phyloP scores from a whole-genome alignment of 2,329 filamentous ascomycete species.

The Exophiala sp. region DNA sequence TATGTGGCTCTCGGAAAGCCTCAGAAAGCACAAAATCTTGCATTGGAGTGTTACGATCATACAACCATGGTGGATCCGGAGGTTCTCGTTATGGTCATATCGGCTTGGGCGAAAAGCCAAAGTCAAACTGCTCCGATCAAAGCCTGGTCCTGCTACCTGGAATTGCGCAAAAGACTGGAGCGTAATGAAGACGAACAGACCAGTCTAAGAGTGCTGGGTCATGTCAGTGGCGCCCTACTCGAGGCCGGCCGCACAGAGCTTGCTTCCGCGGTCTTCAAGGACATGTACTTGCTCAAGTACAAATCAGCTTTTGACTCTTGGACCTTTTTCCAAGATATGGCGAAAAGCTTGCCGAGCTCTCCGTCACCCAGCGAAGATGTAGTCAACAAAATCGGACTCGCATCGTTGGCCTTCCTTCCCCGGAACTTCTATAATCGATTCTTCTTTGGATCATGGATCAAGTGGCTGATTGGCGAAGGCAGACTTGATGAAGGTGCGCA shows the following conservation, averaged over 20 bases:
- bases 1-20: conserved; percentile 47
- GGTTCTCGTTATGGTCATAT: conserved; percentile 62
- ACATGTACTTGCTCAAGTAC: conserved; percentile 73
- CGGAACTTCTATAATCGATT: conserved; percentile 64
- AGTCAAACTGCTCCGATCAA: conserved; percentile 49
- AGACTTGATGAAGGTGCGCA: conserved; percentile 67
- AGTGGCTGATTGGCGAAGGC: conserved; percentile 70
- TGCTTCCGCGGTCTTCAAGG: conserved; percentile 74
- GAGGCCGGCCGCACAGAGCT: conserved; percentile 61
- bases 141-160: conserved; percentile 66
- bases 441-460: conserved; percentile 86
- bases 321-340: conserved; percentile 36
- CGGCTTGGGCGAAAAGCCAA: conserved; percentile 57
- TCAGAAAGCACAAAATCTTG: conserved; percentile 48
- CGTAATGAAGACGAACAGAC: conserved; percentile 35
- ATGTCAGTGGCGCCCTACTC: conserved; percentile 68
- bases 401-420: conserved; percentile 52
- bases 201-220: conserved; percentile 73
- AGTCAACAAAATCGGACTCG: conserved; percentile 48
- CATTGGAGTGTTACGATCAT: conserved; percentile 38
- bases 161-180: conserved; percentile 48
- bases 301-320: conserved; percentile 43
- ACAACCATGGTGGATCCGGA: conserved; percentile 25
- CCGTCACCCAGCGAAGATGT: conserved; percentile 37
- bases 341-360: conserved; percentile 10